These are phyloP conservation scores for Colletotrichum gloeosporioides DNA, from an alignment of 2,329 filamentous ascomycete genomes.

Conservation along the genomic window DNA sequence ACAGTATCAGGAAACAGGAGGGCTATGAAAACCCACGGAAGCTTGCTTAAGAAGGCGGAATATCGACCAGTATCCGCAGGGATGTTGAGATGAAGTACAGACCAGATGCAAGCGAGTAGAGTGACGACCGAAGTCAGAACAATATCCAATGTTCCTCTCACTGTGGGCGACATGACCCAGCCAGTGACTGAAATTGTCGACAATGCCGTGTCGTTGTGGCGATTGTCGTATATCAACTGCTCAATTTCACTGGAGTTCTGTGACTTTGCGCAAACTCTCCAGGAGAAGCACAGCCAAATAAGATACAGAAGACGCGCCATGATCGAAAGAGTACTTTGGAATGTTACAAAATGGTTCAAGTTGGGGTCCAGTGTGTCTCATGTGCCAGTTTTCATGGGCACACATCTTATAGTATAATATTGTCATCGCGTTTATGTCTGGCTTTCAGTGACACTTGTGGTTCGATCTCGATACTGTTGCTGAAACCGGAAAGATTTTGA, in stretches of 20 bases:
- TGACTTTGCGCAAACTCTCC: too few species aligned
- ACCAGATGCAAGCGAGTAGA: constrained; percentile 33
- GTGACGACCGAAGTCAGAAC: constrained; percentile 33
- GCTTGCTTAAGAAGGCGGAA: background rate
- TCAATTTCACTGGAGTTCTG: background rate
- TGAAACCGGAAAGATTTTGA: too few species aligned
- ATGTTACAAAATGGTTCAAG: too few species aligned
- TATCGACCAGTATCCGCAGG: background rate
- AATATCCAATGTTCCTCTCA: constrained; percentile 30
- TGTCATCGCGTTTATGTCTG: too few species aligned
- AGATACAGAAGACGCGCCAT: too few species aligned
- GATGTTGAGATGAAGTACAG: constrained; percentile 35
- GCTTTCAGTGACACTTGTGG: too few species aligned
- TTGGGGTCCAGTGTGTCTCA: too few species aligned
- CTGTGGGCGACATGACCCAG: background rate
- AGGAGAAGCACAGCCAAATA: too few species aligned
- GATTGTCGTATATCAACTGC: background rate
- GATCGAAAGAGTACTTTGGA: too few species aligned
- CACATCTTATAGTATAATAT: too few species aligned
- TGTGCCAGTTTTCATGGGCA: too few species aligned
- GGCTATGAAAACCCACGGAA: background rate
- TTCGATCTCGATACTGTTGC: too few species aligned
- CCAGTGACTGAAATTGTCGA: background rate
- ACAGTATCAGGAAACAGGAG: background rate
- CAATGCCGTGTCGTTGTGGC: background rate